Conservation (phyloP, 2,329 filamentous ascomycete genomes). For the Colletotrichum theobromicola region DNA sequence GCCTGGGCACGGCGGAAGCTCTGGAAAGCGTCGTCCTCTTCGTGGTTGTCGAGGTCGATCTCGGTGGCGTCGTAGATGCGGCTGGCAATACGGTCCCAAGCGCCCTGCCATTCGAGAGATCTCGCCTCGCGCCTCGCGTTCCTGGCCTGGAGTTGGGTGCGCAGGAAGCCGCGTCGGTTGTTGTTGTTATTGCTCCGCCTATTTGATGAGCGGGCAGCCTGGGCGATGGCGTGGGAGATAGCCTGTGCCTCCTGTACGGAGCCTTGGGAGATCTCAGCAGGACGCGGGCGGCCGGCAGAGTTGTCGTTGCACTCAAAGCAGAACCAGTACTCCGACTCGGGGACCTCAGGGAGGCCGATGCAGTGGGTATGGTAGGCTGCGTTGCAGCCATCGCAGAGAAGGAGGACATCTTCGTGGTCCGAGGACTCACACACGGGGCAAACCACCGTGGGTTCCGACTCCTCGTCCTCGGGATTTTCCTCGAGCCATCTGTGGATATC, state of each 20-base stretch:
- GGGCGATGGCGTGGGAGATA: background rate
- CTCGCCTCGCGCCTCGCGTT: slow-evolving; percentile 67
- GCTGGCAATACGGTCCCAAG: slow-evolving; percentile 73
- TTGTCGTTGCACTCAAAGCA: slow-evolving; percentile 80
- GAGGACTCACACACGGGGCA: slow-evolving; percentile 85
- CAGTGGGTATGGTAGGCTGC: slow-evolving; percentile 91
- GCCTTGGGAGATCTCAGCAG: background rate
- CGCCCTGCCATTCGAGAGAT: slow-evolving; percentile 85
- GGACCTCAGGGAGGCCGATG: slow-evolving; percentile 79
- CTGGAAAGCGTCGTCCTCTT: slow-evolving; percentile 69
- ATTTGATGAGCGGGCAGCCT: slow-evolving; percentile 2
- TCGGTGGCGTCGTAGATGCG: slow-evolving; percentile 71
- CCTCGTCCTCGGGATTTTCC: slow-evolving; percentile 72
- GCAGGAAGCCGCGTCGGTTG: slow-evolving; percentile 45
- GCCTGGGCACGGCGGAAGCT: slow-evolving; percentile 59
- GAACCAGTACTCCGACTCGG: slow-evolving; percentile 78
- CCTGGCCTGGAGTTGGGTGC: slow-evolving; percentile 64
- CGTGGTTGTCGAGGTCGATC: slow-evolving; percentile 84
- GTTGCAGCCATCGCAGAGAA: slow-evolving; percentile 92
- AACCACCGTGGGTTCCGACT: slow-evolving; percentile 77
- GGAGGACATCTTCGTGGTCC: slow-evolving; percentile 82
- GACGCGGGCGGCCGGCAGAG: slow-evolving; percentile 30
- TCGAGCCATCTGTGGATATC: slow-evolving; percentile 78
- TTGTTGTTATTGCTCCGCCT: background rate
- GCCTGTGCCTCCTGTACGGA: background rate